phyloP scores from a whole-genome alignment of 148 eudicot species.

The Camellia japonica region DNA sequence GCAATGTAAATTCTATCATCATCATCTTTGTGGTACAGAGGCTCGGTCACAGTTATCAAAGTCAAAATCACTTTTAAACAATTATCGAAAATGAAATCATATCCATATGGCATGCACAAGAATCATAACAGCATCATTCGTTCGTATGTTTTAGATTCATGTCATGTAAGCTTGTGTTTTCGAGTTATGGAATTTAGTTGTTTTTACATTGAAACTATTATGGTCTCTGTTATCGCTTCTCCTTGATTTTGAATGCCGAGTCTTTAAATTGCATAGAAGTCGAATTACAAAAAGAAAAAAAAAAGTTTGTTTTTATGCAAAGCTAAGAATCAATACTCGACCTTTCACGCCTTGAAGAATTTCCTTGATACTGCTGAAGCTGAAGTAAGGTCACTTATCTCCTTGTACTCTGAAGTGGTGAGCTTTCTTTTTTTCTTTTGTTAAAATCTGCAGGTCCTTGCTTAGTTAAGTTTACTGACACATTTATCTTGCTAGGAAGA shows the following conservation, averaged over 20 bases:
- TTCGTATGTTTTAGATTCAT: no score
- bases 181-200: not conserved
- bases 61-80: no score
- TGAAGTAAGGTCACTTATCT: slow-evolving; percentile 85
- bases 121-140: no score
- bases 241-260: not conserved
- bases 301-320: not conserved
- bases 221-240: not conserved
- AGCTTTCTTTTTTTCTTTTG: slow-evolving; percentile 20
- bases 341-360: slow-evolving; percentile 71
- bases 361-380: slow-evolving; percentile 96
- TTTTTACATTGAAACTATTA: not conserved
- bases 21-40: no score
- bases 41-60: no score
- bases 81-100: no score
- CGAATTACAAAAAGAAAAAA: no score
- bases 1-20: no score
- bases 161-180: no score
- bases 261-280: no score
- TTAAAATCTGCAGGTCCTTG: slow-evolving; percentile 6
- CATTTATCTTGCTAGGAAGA: slow-evolving; percentile 65
- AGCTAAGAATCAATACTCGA: slow-evolving; percentile 9
- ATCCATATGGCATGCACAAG: no score
- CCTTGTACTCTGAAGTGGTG: slow-evolving; percentile 95
- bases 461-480: not conserved